phyloP scores from a whole-genome alignment of 345 rosid species.

The Corchorus olitorius region DNA sequence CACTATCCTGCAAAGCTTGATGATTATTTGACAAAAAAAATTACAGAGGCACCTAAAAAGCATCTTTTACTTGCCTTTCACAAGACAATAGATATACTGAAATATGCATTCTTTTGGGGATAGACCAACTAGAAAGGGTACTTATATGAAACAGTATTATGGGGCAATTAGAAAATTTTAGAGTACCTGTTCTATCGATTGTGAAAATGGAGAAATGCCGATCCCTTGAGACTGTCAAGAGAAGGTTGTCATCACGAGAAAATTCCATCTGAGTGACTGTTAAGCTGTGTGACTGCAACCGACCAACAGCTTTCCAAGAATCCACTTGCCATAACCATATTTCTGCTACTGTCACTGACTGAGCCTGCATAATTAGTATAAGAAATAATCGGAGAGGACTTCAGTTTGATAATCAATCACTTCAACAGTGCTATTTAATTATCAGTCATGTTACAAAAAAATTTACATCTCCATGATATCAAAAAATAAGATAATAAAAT shows the following conservation, averaged over 20 bases:
- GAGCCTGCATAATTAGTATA: constrained; percentile 58
- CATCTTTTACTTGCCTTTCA: neutral
- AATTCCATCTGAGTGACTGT: constrained; percentile 92
- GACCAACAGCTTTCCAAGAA: constrained; percentile 89
- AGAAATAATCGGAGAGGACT: neutral
- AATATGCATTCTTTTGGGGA: neutral
- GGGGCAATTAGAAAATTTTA: neutral
- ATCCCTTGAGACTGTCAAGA: constrained; percentile 91
- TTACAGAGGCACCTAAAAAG: neutral
- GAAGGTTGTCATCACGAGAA: constrained; percentile 73
- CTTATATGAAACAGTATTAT: neutral
- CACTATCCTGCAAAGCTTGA: neutral
- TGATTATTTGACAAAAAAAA: neutral
- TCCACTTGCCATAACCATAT: constrained; percentile 96
- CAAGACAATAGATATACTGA: neutral
- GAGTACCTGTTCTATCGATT: constrained; percentile 59
- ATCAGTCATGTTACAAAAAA: neutral
- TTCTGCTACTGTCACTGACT: constrained; percentile 77
- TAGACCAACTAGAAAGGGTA: neutral
- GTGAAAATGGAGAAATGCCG: constrained; percentile 85
- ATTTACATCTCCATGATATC: neutral
- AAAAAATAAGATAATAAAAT: neutral
- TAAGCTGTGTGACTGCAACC: constrained; percentile 87
- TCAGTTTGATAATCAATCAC: neutral
- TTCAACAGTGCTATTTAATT: neutral